Conservation (phyloP, 768 basidiomycete genomes). For the Wakefieldia striispora region DNA sequence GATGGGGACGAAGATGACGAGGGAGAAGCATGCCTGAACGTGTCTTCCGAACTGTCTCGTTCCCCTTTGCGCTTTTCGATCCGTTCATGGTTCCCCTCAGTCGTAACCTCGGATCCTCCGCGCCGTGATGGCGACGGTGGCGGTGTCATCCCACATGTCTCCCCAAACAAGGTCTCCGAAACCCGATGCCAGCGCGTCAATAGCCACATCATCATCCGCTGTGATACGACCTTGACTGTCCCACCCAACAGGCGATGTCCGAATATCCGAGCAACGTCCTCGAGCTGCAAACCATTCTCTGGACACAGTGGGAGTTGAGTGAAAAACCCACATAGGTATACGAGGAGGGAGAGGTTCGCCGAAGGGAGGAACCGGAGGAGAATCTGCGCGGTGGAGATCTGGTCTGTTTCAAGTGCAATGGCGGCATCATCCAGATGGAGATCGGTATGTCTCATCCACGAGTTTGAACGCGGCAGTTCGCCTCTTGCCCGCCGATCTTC, state of each 20-base stretch:
- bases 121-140: conserved; percentile 5
- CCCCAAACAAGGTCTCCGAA: conserved; percentile 25
- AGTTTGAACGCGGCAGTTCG: conserved; percentile 21
- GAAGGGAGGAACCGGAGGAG: conserved; percentile 50
- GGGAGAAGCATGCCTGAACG: background rate
- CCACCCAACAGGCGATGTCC: conserved; percentile 41
- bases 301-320: conserved; percentile 50
- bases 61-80: conserved; percentile 18
- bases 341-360: conserved; percentile 39
- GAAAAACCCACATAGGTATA: conserved; percentile 48
- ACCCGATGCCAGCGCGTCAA: conserved; percentile 27
- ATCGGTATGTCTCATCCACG: conserved; percentile 11
- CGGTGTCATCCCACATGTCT: conserved; percentile 24
- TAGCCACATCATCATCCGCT: conserved; percentile 35
- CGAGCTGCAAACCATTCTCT: conserved; percentile 46
- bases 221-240: conserved; percentile 19
- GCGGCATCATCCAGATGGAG: conserved; percentile 15
- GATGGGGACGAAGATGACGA: conserved; percentile 16
- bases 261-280: conserved; percentile 47
- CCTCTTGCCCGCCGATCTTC: conserved; percentile 30
- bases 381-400: conserved; percentile 42
- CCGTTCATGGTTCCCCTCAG: conserved; percentile 2
- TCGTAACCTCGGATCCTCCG: background rate
- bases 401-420: conserved; percentile 30
- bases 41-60: conserved; percentile 2